phyloP scores from a whole-genome alignment of 495 filamentous ascomycete genomes.

The Neurospora africana region DNA sequence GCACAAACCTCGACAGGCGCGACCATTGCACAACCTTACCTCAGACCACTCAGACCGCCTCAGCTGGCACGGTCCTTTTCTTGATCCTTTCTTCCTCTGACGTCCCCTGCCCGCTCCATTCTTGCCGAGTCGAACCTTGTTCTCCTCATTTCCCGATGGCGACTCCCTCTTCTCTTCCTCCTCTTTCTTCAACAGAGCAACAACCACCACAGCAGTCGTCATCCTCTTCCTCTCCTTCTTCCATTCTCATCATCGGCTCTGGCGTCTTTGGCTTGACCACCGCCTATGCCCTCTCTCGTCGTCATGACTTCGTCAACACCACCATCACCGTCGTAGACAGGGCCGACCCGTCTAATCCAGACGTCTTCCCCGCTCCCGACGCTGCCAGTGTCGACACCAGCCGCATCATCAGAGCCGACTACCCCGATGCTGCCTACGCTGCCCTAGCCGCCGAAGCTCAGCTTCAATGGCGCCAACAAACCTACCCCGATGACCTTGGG shows the following conservation, averaged over 20 bases:
- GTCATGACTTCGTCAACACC: slow-evolving; percentile 42
- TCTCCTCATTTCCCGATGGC: background rate
- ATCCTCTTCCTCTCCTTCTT: slow-evolving; percentile 21
- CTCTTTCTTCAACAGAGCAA: background rate
- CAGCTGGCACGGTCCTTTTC: background rate
- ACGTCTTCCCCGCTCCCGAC: slow-evolving; percentile 54
- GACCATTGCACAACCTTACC: background rate
- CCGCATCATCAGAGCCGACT: slow-evolving; percentile 75
- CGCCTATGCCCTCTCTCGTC: slow-evolving; percentile 48
- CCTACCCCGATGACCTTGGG: slow-evolving; percentile 40
- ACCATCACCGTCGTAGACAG: slow-evolving; percentile 61
- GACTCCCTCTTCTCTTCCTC: slow-evolving; percentile 4
- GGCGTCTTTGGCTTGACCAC: slow-evolving; percentile 71
- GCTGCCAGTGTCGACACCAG: slow-evolving; percentile 65
- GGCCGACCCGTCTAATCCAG: slow-evolving; percentile 31
- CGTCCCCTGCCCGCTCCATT: background rate
- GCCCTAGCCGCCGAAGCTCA: slow-evolving; percentile 58
- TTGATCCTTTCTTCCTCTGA: background rate
- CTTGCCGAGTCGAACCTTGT: background rate
- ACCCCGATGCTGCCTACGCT: slow-evolving; percentile 62
- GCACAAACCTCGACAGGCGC: background rate
- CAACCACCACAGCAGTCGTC: background rate
- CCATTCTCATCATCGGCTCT: slow-evolving; percentile 65
- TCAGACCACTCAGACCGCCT: background rate
- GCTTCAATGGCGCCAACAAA: slow-evolving; percentile 55